Evolutionary conservation across 192 early-diverging fungal genomes (phyloP), one percentile per base, ranked within the genome.

Genomic region (Umbelopsis vinacea): DNA sequence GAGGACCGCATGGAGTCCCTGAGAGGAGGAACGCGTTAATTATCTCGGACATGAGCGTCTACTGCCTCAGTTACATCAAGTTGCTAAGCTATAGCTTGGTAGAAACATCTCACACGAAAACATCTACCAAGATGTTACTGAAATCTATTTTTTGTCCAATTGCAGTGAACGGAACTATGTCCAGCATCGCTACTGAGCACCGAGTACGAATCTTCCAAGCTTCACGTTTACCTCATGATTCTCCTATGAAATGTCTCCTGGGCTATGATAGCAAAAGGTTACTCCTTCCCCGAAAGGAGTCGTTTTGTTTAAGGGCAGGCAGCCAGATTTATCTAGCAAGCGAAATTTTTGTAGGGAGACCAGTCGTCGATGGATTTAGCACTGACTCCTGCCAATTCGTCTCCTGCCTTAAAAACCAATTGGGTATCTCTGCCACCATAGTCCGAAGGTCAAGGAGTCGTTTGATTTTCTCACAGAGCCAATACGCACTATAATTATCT

Each of bases 241-340:
- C 26, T 29, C 43, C 9, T 17, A 15, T 21, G 19, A 50, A 50
- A 21, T 50, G 19, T 50, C 48, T 50, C 48, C 48, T 50, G 15
- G 48, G 5, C 48, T 15, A 50, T 66, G 63, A 66, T 43, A 50
- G 48, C 48, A n/a, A 17, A 6, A n/a, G 48, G 4, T n/a, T 50
- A 50, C 48, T 50, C 48, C 48, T 43, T 43, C 19, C 45, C n/a
- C 67, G 23, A 19, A 66, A 66, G 60, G 60, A 19, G 60, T 6
- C 60, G 1, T 26, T 66, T 22, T 66, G 22, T 43, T 38, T 22
- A 66, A 19, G 29, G 10, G 4, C 60, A 23, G 10, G 4, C 60
- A 23, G 38, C 21, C 29, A 43, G 60, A 5, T 43, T 21, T n/a
- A 66, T 6, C 22, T 43, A 4, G 40, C 6, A 43, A 0, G 40